Evolutionary conservation across 768 basidiomycete genomes (phyloP), one percentile per base, ranked within the genome.

Genomic region (Lactarius indigo): DNA sequence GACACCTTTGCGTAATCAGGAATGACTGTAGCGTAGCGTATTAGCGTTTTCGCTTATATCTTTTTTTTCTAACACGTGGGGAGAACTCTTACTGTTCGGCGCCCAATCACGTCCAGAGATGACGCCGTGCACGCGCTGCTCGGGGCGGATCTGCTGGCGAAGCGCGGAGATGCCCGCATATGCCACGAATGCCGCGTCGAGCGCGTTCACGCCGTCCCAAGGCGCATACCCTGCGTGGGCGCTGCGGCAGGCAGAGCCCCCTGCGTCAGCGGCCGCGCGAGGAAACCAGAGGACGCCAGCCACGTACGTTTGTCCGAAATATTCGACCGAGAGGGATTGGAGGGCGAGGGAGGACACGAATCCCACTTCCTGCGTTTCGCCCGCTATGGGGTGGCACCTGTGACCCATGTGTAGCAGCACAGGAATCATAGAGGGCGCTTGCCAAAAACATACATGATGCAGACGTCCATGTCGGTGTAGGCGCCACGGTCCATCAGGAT

Each of bases 151-250:
- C 78, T 96, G 94, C 75, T 96, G 94, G 15, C 94, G 84, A 57
- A 96, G 81, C 28, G 87, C 86, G 3, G 92, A 88, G 50, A 96
- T 82, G 57, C 84, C 82, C 9, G 87, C 86, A 75, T 96, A 95
- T 0, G 92, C 90, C 10, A 92, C 77, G 74, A 94, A 90, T 1
- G 93, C 93, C 0, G 94, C 94, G 72, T 96, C 94, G 54, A 93
- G 83, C 15, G 93, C 92, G 72, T 95, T 95, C 50, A 83, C 84
- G 28, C 89, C 93, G 75, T 95, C 91, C 90, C 93, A 94, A 4
- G 92, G 92, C 13, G 89, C 84, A 39, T 82, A 83, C n/a, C 87
- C 88, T 18, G 91, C 91, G 71, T 92, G 91, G 6, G 91, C 90
- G 55, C 89, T 92, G 69, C 50, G 8, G 65, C 61, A 39, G 15